Base-by-base conservation (phyloP, 108 stramenopile genomes). In the Aurantiochytrium sp. region DNA sequence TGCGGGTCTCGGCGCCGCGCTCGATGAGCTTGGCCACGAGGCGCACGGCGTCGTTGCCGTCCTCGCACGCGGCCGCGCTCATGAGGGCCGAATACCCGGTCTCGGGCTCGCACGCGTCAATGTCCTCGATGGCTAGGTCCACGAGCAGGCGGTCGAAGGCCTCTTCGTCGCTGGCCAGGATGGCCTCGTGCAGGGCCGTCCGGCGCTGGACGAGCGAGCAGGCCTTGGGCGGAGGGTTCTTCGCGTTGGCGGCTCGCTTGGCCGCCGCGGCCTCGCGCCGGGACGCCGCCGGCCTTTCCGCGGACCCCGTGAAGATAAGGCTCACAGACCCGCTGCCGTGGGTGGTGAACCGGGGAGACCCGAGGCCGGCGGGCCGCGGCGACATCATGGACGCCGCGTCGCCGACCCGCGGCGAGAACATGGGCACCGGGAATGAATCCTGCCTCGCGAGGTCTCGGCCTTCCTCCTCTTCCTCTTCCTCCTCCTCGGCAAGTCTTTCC, bases 1-100 rank as follows among this genome's bases (percentile, higher is more conserved):
- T 52, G 30, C 34, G 24, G 22, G 54, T 19, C 24, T 86, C 53
- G 12, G 85, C 85, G 1, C 53, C 53, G 21, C 30, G 24, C 32
- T 86, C 30, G 32, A 86, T 22, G 34, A 86, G 85, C 53, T 27
- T 54, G 30, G 12, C 85, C 21, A 52, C 50, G 31, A 86, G 27
- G 5, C 30, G 0, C 24, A 17, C 27, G 54, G 85, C 85, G 3
- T 27, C 24, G 50, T 10, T 52, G 36, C 22, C 19, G 53, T 86
- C 85, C 53, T 30, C 73, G 45, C 73, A 54, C n/a, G 85, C 85
- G 0, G 85, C 52, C 12, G 85, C 85, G 85, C 50, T 86, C 85
- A 86, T 86, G 15, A 86, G 54, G 0, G 85, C 85, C 52, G 85
- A 54, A 52, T 86, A 86, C 21, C 85, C 85, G n/a, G 24, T 30